These are phyloP conservation scores for Ambrosiella cleistominuta DNA, from an alignment of 2,329 filamentous ascomycete genomes.

Conservation along the genomic window DNA sequence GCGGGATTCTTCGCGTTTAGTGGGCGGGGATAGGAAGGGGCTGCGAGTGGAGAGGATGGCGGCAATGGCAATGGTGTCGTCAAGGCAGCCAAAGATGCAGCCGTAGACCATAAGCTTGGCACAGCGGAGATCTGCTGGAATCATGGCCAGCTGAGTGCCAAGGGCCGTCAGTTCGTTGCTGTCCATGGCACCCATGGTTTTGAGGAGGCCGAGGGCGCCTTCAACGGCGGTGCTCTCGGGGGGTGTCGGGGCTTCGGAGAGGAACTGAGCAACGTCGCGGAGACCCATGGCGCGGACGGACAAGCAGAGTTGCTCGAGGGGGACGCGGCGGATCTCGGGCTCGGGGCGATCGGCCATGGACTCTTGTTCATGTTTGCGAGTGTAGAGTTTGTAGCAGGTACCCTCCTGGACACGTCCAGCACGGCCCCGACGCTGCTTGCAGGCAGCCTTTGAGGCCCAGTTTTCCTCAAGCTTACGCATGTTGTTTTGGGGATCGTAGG, in stretches of 20 bases:
- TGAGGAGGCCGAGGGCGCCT: conserved; percentile 61
- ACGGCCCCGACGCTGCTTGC: conserved; percentile 83
- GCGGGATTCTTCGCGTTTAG: conserved; percentile 62
- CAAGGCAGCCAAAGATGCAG: conserved; percentile 79
- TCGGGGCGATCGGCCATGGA: conserved; percentile 81
- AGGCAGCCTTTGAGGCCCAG: conserved; percentile 86
- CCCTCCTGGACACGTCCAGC: conserved; percentile 85
- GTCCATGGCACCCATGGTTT: conserved; percentile 75
- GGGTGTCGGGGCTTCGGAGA: conserved; percentile 74
- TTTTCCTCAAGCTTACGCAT: conserved; percentile 90
- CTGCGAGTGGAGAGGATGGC: conserved; percentile 79
- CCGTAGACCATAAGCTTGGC: conserved; percentile 94
- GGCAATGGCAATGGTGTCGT: conserved; percentile 74
- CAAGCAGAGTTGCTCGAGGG: conserved; percentile 82
- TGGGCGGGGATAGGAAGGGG: conserved; percentile 66
- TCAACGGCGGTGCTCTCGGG: conserved; percentile 74
- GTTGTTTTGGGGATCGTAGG: conserved; percentile 78
- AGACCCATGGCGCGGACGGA: conserved; percentile 93
- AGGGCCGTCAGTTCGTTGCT: conserved; percentile 77
- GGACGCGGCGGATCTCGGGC: conserved; percentile 83
- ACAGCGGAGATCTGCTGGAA: conserved; percentile 81
- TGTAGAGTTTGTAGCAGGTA: conserved; percentile 90
- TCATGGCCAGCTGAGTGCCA: conserved; percentile 82
- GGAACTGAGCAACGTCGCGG: conserved; percentile 60
- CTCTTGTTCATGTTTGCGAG: conserved; percentile 55